phyloP scores from a whole-genome alignment of 2,329 filamentous ascomycete genomes.

The Colletotrichum tropicicola region DNA sequence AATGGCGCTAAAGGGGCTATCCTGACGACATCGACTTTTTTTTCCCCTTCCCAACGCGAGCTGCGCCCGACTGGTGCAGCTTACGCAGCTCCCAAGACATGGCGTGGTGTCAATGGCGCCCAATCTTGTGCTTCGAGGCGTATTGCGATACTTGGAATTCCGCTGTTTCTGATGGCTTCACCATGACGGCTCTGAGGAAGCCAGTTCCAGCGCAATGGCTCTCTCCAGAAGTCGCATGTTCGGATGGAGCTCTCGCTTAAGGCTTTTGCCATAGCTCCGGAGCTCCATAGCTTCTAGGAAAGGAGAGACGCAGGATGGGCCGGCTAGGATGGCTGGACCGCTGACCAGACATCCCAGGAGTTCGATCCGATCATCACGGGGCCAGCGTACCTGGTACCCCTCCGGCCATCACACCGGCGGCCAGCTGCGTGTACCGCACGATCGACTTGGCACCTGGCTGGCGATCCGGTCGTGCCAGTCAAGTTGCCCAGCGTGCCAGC shows the following conservation, averaged over 20 bases:
- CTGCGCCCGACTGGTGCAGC: constrained; percentile 3
- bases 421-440: not conserved
- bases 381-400: not conserved
- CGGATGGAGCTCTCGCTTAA: not conserved
- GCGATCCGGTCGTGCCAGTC: not conserved
- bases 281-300: too few species aligned
- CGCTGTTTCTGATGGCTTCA: not conserved
- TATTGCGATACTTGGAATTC: not conserved
- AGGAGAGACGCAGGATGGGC: too few species aligned
- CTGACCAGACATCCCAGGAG: not conserved
- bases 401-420: not conserved
- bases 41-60: not conserved
- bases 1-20: constrained; percentile 23
- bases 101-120: constrained; percentile 14
- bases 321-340: too few species aligned
- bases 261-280: not conserved
- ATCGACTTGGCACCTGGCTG: constrained; percentile 20
- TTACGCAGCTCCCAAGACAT: constrained; percentile 29
- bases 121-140: not conserved
- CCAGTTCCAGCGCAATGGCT: constrained; percentile 1
- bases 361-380: constrained; percentile 1
- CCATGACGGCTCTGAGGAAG: not conserved
- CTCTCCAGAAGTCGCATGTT: not conserved
- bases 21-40: constrained; percentile 33
- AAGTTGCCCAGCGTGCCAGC: too few species aligned